These are phyloP conservation scores for Pholiota microspora DNA, from an alignment of 768 basidiomycete genomes.

Conservation along the genomic window DNA sequence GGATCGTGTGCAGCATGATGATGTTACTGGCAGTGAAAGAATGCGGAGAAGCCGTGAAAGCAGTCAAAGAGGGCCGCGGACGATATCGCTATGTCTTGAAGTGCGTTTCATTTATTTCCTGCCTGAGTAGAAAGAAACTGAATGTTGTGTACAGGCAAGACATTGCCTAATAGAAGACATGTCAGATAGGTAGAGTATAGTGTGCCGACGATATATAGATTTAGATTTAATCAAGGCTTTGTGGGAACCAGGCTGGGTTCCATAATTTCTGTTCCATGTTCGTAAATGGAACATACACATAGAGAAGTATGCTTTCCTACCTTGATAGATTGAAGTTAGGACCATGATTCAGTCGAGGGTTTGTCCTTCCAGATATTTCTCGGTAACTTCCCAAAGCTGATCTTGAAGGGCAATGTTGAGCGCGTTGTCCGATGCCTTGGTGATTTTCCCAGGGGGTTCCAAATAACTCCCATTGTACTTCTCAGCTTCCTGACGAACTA, in stretches of 20 bases:
- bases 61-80: conserved; percentile 45
- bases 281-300: too few species aligned
- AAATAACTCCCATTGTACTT: conserved; percentile 37
- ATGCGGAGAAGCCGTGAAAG: conserved; percentile 43
- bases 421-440: conserved; percentile 26
- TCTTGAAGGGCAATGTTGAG: conserved; percentile 29
- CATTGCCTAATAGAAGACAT: conserved; percentile 9
- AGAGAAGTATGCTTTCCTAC: too few species aligned
- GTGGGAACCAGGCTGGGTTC: too few species aligned
- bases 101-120: conserved; percentile 13
- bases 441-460: conserved; percentile 31
- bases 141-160: conserved; percentile 12
- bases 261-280: too few species aligned
- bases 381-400: conserved; percentile 32
- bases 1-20: too few species aligned
- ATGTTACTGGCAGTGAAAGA: conserved; percentile 34
- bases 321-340: neutral
- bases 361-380: conserved; percentile 1
- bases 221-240: neutral
- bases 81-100: conserved; percentile 55
- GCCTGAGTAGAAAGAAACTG: neutral
- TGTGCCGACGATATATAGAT: neutral
- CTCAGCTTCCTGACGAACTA: conserved; percentile 27
- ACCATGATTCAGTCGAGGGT: neutral
- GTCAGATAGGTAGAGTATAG: neutral